These are phyloP conservation scores for Isoetes taiwanensis DNA, from an alignment of 75 land plant species.

Conservation along the genomic window DNA sequence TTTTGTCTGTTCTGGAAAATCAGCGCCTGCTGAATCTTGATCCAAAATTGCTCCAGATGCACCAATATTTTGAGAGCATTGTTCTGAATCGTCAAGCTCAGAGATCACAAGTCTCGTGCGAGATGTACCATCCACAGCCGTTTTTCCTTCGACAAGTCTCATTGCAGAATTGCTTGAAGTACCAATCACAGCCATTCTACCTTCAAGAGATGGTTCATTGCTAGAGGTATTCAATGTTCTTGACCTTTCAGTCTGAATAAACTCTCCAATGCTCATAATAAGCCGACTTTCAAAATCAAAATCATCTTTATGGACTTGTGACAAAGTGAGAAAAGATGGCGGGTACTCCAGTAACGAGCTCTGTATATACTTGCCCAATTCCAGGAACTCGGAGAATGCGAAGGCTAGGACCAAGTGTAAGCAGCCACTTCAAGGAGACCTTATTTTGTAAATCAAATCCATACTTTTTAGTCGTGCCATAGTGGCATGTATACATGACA, in stretches of 20 bases:
- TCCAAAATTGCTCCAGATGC: not conserved
- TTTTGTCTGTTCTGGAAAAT: not conserved
- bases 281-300: slow-evolving; percentile 21
- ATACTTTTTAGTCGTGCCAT: slow-evolving; percentile 45
- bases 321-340: slow-evolving; percentile 50
- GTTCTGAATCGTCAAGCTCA: not conserved
- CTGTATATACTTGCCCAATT: slow-evolving; percentile 40
- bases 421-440: slow-evolving; percentile 38
- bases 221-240: not conserved
- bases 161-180: not conserved
- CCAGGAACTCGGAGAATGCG: slow-evolving; percentile 47
- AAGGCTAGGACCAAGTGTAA: slow-evolving; percentile 34
- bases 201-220: not conserved
- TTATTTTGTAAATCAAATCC: slow-evolving; percentile 45
- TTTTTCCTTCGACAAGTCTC: no score
- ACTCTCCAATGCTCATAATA: slow-evolving; percentile 18
- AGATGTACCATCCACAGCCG: no score
- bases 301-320: slow-evolving; percentile 32
- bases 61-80: not conserved
- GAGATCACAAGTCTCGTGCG: not conserved
- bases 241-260: not conserved
- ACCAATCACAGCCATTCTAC: slow-evolving; percentile 5
- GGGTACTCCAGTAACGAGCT: slow-evolving; percentile 37
- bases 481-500: slow-evolving; percentile 44
- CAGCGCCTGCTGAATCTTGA: not conserved